Conservation (phyloP, 345 rosid genomes). For the Reutealis trisperma region DNA sequence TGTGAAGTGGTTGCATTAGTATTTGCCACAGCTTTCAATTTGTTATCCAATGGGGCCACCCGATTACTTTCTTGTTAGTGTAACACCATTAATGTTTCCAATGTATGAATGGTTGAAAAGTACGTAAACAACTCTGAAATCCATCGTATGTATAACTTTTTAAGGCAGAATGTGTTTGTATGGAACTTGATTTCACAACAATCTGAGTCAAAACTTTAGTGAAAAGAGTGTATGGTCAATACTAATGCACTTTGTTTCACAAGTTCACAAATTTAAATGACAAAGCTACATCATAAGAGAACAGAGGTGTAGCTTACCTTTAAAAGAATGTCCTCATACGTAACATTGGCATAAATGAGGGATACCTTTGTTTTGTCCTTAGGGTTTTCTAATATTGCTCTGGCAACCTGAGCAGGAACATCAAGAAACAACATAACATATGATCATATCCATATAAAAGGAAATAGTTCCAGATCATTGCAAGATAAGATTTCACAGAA, state of each 20-base stretch:
- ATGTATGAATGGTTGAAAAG: background rate
- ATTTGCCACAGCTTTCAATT: background rate
- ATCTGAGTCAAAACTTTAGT: background rate
- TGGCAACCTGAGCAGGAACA: conserved; percentile 61
- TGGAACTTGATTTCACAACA: background rate
- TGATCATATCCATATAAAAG: background rate
- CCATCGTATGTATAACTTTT: background rate
- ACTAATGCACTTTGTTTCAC: background rate
- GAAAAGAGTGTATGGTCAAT: background rate
- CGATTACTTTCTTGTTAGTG: background rate
- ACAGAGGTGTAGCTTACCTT: conserved; percentile 50
- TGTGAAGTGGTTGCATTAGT: no score
- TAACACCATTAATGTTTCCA: background rate
- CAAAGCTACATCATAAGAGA: background rate
- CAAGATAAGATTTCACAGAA: conserved; percentile 6
- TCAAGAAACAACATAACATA: conserved; percentile 4
- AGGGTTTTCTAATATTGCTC: conserved; percentile 92
- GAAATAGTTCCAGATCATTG: background rate
- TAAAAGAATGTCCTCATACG: conserved; percentile 85
- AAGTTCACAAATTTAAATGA: background rate
- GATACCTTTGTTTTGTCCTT: conserved; percentile 75
- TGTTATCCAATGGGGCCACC: background rate
- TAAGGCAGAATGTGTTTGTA: background rate
- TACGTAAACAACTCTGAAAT: background rate
- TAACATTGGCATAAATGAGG: conserved; percentile 91